These are phyloP conservation scores for Macadamia integrifolia DNA, from an alignment of 164 flowering plant species.

Conservation along the genomic window DNA sequence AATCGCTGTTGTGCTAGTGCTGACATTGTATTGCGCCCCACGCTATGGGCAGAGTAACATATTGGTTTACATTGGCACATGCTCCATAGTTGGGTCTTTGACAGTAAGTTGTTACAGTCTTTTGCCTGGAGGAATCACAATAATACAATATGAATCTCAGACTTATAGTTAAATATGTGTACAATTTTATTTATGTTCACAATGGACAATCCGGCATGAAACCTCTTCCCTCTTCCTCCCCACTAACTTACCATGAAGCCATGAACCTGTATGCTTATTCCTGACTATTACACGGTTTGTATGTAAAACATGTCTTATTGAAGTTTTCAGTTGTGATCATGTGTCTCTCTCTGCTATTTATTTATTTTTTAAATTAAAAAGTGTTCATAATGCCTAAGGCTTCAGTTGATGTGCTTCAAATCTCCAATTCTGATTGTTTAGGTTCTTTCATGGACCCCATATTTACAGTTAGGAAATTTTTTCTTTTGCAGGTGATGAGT, in stretches of 20 bases:
- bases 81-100: slow-evolving; percentile 83
- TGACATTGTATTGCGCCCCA: slow-evolving; percentile 68
- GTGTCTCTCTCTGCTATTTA: not conserved
- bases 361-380: not conserved
- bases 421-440: not conserved
- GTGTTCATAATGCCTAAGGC: not conserved
- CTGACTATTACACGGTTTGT: too few species aligned
- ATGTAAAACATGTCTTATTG: too few species aligned
- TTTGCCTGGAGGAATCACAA: not conserved
- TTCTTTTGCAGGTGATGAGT: slow-evolving; percentile 74
- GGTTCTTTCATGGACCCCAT: not conserved
- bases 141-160: too few species aligned
- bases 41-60: slow-evolving; percentile 88
- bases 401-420: not conserved
- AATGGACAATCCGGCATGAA: not conserved
- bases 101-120: slow-evolving; percentile 46
- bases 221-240: too few species aligned
- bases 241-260: too few species aligned
- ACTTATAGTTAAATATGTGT: too few species aligned
- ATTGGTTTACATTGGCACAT: slow-evolving; percentile 74
- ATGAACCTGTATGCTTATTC: too few species aligned
- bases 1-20: slow-evolving; percentile 49
- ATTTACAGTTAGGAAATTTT: not conserved
- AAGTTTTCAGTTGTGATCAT: too few species aligned
- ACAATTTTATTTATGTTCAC: not conserved